Evolutionary conservation across 345 rosid species (phyloP).

Genomic region (Dipteronia dyeriana): DNA sequence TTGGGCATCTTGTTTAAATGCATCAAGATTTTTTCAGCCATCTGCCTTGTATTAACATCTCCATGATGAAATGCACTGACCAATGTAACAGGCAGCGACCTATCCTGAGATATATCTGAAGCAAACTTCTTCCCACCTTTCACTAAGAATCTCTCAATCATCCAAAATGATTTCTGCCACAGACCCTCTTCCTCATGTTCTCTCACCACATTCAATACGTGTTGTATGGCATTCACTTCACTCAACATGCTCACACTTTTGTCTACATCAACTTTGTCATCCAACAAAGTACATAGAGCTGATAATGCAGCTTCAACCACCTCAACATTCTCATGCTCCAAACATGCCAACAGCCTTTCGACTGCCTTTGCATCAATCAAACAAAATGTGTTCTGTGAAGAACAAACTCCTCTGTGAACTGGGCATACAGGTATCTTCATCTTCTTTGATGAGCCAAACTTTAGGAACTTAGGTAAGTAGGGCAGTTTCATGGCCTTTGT

Average conservation of each 20-base stretch:
- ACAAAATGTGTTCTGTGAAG: constrained; percentile 80
- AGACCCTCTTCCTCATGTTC: constrained; percentile 68
- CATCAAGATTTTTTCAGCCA: constrained; percentile 79
- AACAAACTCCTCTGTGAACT: constrained; percentile 82
- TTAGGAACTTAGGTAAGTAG: constrained; percentile 44
- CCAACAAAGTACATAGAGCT: constrained; percentile 78
- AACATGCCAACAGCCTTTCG: constrained; percentile 65
- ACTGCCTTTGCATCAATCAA: constrained; percentile 83
- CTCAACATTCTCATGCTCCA: constrained; percentile 70
- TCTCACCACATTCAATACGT: constrained; percentile 61
- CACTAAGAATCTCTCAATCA: constrained; percentile 75
- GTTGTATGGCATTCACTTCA: constrained; percentile 53
- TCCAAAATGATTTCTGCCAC: constrained; percentile 80
- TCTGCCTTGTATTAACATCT: constrained; percentile 67
- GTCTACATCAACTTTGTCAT: constrained; percentile 79
- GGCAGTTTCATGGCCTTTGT: constrained; percentile 48
- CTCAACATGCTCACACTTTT: constrained; percentile 60
- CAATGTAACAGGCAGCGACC: constrained; percentile 59
- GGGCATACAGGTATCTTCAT: constrained; percentile 46
- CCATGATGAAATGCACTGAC: constrained; percentile 81
- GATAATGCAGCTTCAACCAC: constrained; percentile 85
- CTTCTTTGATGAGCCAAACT: constrained; percentile 50
- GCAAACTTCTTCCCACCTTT: constrained; percentile 58
- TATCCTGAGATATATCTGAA: constrained; percentile 72
- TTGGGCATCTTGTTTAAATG: constrained; percentile 76